These are phyloP conservation scores for Bidens hawaiensis DNA, from an alignment of 140 eudicot genomes.

Conservation along the genomic window DNA sequence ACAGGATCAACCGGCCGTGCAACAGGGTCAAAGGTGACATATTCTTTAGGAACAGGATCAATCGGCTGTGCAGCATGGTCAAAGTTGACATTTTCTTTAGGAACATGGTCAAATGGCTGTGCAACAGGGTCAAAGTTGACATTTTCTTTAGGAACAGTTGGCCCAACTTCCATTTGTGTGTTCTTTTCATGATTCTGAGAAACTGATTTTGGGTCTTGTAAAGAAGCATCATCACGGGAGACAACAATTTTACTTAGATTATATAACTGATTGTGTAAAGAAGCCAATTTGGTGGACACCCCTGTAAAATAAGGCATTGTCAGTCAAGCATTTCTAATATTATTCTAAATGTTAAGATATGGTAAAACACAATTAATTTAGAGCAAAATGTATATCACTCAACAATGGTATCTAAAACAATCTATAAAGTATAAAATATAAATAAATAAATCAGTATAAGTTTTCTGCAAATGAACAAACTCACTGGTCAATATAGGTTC, in stretches of 20 bases:
- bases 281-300: constrained; percentile 48
- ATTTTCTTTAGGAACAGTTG: constrained; percentile 23
- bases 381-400: neutral
- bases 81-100: neutral
- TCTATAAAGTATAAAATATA: too few species aligned
- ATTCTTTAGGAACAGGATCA: constrained; percentile 23
- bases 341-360: neutral
- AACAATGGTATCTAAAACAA: neutral
- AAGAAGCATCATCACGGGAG: constrained; percentile 28
- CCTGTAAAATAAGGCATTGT: constrained; percentile 38
- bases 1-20: constrained; percentile 31
- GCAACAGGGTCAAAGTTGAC: constrained; percentile 15
- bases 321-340: constrained; percentile 4
- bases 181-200: constrained; percentile 23
- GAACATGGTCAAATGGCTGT: neutral
- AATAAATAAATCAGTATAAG: too few species aligned
- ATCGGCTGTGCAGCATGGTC: constrained; percentile 23
- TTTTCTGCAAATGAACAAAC: too few species aligned
- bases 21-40: constrained; percentile 24
- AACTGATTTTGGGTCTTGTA: constrained; percentile 26
- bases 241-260: constrained; percentile 50
- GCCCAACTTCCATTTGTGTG: constrained; percentile 17
- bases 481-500: constrained; percentile 74
- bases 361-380: neutral
- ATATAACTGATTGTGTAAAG: constrained; percentile 57